Conservation (phyloP, 1,139 yeast genomes). For the Yamadazyma dendronema region DNA sequence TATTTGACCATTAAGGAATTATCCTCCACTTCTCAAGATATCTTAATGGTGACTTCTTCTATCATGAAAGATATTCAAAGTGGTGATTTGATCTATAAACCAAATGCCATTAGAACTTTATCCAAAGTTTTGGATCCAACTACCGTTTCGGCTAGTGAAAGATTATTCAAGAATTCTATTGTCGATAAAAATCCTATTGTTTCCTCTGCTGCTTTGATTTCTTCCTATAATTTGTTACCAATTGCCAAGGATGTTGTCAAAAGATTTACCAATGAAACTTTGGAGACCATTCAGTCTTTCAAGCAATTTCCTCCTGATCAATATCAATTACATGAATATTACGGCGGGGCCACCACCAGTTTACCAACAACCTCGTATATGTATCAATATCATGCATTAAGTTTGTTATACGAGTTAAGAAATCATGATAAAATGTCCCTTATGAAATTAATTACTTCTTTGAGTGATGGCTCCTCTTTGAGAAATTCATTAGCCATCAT, state of each 20-base stretch:
- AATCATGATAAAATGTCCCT: constrained; percentile 93
- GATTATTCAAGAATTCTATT: constrained; percentile 87
- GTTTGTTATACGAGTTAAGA: constrained; percentile 82
- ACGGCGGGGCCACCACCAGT: constrained; percentile 49
- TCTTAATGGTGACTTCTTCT: constrained; percentile 95
- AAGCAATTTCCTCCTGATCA: constrained; percentile 65
- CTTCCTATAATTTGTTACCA: constrained; percentile 86
- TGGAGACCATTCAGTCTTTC: constrained; percentile 75
- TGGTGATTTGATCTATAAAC: constrained; percentile 82
- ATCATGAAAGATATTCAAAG: constrained; percentile 97
- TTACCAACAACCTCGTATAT: constrained; percentile 70
- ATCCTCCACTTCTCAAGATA: constrained; percentile 81
- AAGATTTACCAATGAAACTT: constrained; percentile 90
- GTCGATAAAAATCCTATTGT: constrained; percentile 88
- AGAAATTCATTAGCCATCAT: constrained; percentile 77
- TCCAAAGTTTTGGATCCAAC: constrained; percentile 88
- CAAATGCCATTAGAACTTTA: constrained; percentile 91
- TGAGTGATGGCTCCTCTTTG: constrained; percentile 60
- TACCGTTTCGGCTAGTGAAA: constrained; percentile 91
- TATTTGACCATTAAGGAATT: constrained; percentile 92
- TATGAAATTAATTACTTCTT: constrained; percentile 83
- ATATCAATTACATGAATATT: constrained; percentile 53
- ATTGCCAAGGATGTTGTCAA: constrained; percentile 89
- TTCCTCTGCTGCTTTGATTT: constrained; percentile 88
- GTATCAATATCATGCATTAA: constrained; percentile 95